Conservation (phyloP, 345 rosid genomes). For the Eucalyptus microcorys region DNA sequence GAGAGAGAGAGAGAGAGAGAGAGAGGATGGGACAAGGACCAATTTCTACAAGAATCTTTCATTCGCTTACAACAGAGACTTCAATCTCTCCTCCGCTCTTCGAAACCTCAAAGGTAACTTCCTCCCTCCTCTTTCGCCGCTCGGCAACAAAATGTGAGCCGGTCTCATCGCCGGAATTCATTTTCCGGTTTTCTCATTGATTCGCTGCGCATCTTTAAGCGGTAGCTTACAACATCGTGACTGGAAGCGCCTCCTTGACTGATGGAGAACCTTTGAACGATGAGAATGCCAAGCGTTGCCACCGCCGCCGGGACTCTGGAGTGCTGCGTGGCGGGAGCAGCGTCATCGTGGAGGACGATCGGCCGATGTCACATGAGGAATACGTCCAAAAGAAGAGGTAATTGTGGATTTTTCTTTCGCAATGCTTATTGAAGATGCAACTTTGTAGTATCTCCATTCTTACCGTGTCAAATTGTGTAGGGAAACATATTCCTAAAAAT, state of each 20-base stretch:
- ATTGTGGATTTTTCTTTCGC: background rate
- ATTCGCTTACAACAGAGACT: constrained; percentile 38
- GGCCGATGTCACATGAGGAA: constrained; percentile 50
- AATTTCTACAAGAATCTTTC: constrained; percentile 68
- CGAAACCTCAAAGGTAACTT: constrained; percentile 38
- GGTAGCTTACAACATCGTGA: constrained; percentile 39
- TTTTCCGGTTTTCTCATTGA: background rate
- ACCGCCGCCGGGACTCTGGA: background rate
- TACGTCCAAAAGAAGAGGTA: constrained; percentile 40
- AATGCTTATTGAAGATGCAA: background rate
- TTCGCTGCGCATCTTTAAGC: background rate
- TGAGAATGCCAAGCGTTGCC: background rate
- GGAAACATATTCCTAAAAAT: too few relatives aligned
- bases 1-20: background rate
- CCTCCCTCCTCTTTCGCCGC: background rate
- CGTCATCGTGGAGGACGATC: constrained; percentile 9
- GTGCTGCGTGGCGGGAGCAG: background rate
- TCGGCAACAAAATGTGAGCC: background rate
- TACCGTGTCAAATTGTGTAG: background rate
- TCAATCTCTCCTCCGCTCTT: constrained; percentile 45
- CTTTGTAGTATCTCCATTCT: background rate
- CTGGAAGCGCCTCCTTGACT: constrained; percentile 28
- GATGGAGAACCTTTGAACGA: constrained; percentile 3
- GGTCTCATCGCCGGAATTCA: accelerated
- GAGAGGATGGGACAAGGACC: constrained; percentile 38